A percentile compares a stretch with the other conserved stretches of the same genome.
These are phyloP conservation scores for Cladobotryum mycophilum DNA, from an alignment of 2,329 filamentous ascomycete genomes.

Conservation along the genomic window DNA sequence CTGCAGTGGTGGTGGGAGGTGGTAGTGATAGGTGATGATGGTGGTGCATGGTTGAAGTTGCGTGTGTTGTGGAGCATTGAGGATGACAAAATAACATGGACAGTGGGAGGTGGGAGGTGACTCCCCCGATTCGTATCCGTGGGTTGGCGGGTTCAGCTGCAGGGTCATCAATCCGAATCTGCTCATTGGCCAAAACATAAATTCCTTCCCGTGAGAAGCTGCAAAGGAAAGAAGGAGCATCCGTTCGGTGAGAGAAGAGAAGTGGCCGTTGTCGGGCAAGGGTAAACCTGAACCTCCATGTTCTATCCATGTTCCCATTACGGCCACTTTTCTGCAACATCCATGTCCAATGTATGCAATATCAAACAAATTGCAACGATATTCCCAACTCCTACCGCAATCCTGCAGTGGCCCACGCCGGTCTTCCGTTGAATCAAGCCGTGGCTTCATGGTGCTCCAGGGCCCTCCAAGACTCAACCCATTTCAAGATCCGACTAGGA, in stretches of 20 bases:
- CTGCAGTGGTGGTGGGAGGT: neutral
- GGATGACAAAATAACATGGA: conserved; percentile 2
- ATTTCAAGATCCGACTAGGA: too few relatives aligned
- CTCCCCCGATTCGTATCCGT: neutral
- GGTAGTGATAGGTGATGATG: neutral
- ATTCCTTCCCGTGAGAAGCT: neutral
- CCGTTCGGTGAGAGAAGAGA: neutral
- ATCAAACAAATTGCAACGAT: too few relatives aligned
- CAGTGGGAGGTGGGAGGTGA: neutral
- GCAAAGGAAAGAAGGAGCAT: neutral
- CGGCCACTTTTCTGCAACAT: too few relatives aligned
- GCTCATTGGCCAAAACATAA: neutral
- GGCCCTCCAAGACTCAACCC: too few relatives aligned
- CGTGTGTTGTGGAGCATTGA: neutral
- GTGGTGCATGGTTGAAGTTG: neutral
- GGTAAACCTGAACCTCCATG: neutral
- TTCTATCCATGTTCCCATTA: too few relatives aligned
- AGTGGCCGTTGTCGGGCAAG: neutral
- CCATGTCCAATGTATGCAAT: too few relatives aligned
- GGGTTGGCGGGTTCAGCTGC: conserved; percentile 1
- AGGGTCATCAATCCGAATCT: neutral
- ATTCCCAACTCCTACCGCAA: too few relatives aligned
- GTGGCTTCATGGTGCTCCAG: too few relatives aligned
- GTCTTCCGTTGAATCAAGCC: too few relatives aligned
- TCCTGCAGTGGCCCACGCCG: too few relatives aligned